Conservation (phyloP, 768 basidiomycete species). For the Plicaturopsis crispa region DNA sequence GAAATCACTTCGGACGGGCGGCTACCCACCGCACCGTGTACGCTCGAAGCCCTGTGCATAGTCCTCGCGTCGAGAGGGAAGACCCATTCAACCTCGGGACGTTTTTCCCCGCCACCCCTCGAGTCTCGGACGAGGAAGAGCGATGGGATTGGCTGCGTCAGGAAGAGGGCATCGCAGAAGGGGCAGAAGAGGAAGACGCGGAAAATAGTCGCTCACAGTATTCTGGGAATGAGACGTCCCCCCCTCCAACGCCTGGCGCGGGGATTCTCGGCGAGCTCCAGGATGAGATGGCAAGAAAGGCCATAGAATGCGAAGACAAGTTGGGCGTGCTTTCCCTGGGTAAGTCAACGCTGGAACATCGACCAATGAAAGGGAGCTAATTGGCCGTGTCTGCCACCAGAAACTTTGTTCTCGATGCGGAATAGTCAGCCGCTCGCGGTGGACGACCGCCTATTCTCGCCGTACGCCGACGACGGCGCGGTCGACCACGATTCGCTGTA, state of each 20-base stretch:
- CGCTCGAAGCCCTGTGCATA: conserved; percentile 9
- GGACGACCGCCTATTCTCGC: conserved; percentile 23
- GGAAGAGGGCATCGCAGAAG: conserved; percentile 17
- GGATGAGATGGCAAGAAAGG: conserved; percentile 26
- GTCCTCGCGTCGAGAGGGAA: conserved; percentile 20
- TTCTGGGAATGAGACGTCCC: conserved; percentile 11
- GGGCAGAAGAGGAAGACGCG: conserved; percentile 10
- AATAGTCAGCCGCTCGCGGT: neutral
- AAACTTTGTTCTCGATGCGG: conserved; percentile 1
- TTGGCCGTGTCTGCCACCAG: conserved; percentile 6
- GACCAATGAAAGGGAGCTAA: conserved; percentile 4
- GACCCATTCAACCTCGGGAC: conserved; percentile 43
- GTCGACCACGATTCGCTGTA: conserved; percentile 31
- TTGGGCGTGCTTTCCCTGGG: conserved; percentile 39
- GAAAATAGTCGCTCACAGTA: conserved; percentile 1
- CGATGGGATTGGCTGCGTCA: conserved; percentile 36
- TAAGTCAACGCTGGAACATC: conserved; percentile 21
- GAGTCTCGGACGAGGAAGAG: conserved; percentile 14
- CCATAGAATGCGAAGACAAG: conserved; percentile 40
- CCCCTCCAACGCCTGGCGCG: conserved; percentile 14
- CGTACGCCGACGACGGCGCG: conserved; percentile 25
- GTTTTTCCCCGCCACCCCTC: conserved; percentile 35
- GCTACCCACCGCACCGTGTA: conserved; percentile 5
- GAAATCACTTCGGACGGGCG: neutral
- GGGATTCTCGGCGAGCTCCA: conserved; percentile 21